Evolutionary conservation across 495 filamentous ascomycete species (phyloP), one percentile per base, ranked within the genome.

Genomic region (Staphylotrichum longicolle): DNA sequence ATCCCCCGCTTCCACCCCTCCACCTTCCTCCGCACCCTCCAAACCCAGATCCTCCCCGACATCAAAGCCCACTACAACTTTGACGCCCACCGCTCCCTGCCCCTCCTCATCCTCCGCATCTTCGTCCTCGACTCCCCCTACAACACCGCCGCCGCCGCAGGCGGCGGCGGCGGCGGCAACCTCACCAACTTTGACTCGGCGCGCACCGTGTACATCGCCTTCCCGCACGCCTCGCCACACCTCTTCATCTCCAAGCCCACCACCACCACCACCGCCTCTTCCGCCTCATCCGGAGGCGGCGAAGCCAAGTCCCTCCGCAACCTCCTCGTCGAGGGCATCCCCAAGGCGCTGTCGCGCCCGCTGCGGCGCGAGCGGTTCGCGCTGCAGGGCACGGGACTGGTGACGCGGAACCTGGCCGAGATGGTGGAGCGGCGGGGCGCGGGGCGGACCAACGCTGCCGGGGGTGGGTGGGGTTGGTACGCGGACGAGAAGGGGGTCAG

Each of bases 51-150:
- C 14, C 75, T 86, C 1, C 89, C 90, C 3, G 77, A 93, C 49
- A 80, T 91, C 34, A 92, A 91, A 67, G 88, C 88, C 10, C 90
- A 94, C 72, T 93, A 88, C 72, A 86, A 88, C 64, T 79, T 93
- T 40, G 80, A 86, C 54, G 82, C 85, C 11, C 84, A 88, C 33
- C 77, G 81, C 30, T 72, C 76, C 0, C 76, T 90, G 3, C 85
- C 88, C 1, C 72, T 95, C 0, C 82, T 88, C 2, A 76, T 95
- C 20, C 75, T 96, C 10, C 85, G 91, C 35, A 84, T 95, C 37
- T 88, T 88, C 63, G 80, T 94, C 46, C 75, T 83, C 14, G 88
- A 91, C 65, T 87, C 86, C 0, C 88, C 89, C 0, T 92, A 93
- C 68, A 81, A 81, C 67, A 82, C 82, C 15, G 66, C 68, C 41